Evolutionary conservation across 2,329 filamentous ascomycete species (phyloP).

Genomic region (Scedosporium boydii): DNA sequence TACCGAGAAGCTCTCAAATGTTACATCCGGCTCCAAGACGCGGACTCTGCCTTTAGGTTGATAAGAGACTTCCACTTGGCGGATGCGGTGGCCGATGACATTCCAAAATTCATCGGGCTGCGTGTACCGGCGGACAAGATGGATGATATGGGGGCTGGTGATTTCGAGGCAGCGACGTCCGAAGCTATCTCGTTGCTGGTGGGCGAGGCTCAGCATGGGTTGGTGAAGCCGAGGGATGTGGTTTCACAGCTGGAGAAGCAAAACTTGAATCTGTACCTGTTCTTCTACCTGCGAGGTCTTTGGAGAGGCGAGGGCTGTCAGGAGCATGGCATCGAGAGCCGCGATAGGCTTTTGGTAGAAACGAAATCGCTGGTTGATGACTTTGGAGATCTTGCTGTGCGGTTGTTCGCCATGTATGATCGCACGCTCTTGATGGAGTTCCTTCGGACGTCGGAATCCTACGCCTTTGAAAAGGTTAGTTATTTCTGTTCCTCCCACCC

Average conservation of each 20-base stretch:
- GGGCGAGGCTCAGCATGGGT: slow-evolving; percentile 81
- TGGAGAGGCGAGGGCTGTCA: slow-evolving; percentile 67
- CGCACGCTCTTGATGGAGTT: slow-evolving; percentile 76
- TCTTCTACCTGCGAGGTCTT: slow-evolving; percentile 80
- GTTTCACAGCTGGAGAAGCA: slow-evolving; percentile 66
- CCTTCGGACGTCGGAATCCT: slow-evolving; percentile 72
- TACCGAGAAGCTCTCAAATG: slow-evolving; percentile 77
- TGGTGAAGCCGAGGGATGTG: slow-evolving; percentile 69
- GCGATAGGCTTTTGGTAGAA: slow-evolving; percentile 48
- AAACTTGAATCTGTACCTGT: slow-evolving; percentile 65
- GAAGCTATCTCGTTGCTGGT: slow-evolving; percentile 83
- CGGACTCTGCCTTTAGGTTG: slow-evolving; percentile 75
- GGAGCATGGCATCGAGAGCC: slow-evolving; percentile 42
- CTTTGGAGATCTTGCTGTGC: slow-evolving; percentile 78
- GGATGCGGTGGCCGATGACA: slow-evolving; percentile 80
- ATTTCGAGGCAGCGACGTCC: slow-evolving; percentile 69
- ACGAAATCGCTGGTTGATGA: slow-evolving; percentile 66
- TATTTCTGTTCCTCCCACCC: not conserved
- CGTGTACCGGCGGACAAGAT: slow-evolving; percentile 67
- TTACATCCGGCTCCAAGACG: slow-evolving; percentile 86
- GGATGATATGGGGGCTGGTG: slow-evolving; percentile 52
- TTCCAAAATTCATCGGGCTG: slow-evolving; percentile 78
- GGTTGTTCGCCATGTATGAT: slow-evolving; percentile 79
- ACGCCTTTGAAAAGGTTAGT: slow-evolving; percentile 67
- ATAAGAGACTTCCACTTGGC: slow-evolving; percentile 86